phyloP scores from a whole-genome alignment of 306 rosid genomes.

The Pterocarpus santalinus region DNA sequence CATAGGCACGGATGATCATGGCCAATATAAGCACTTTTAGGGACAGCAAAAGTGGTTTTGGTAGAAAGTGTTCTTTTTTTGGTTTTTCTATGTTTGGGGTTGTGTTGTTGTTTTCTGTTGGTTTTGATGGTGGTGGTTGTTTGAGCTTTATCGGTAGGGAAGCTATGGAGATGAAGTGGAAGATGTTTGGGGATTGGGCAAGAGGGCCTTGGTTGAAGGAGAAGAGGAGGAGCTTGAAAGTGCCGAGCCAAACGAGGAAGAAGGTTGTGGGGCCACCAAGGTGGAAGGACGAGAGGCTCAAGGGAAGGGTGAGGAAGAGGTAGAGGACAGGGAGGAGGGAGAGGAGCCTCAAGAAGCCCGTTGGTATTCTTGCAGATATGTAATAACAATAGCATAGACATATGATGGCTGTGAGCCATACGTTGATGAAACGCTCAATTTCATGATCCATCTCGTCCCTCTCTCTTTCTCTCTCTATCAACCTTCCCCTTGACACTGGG shows the following conservation, averaged over 20 bases:
- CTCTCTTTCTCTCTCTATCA: no score
- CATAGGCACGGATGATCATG: constrained; percentile 40
- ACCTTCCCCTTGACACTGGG: no score
- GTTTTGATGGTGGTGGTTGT: background rate
- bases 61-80: background rate
- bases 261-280: constrained; percentile 50
- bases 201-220: constrained; percentile 68
- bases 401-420: constrained; percentile 48
- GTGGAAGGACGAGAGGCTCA: constrained; percentile 47
- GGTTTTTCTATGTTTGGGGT: background rate
- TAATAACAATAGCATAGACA: constrained; percentile 55
- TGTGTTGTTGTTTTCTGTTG: background rate
- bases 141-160: constrained; percentile 69
- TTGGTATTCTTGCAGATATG: constrained; percentile 50
- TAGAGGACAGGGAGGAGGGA: constrained; percentile 54
- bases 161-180: constrained; percentile 68
- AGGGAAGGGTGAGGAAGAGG: constrained; percentile 54
- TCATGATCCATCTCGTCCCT: constrained; percentile 43
- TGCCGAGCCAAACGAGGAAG: constrained; percentile 62
- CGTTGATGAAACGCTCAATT: constrained; percentile 48
- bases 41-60: background rate
- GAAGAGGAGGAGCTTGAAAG: constrained; percentile 59
- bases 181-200: constrained; percentile 44
- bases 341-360: constrained; percentile 48
- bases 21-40: constrained; percentile 54